Evolutionary conservation across 2,329 filamentous ascomycete species (phyloP).

Genomic region (Lasiodiplodia citricola): DNA sequence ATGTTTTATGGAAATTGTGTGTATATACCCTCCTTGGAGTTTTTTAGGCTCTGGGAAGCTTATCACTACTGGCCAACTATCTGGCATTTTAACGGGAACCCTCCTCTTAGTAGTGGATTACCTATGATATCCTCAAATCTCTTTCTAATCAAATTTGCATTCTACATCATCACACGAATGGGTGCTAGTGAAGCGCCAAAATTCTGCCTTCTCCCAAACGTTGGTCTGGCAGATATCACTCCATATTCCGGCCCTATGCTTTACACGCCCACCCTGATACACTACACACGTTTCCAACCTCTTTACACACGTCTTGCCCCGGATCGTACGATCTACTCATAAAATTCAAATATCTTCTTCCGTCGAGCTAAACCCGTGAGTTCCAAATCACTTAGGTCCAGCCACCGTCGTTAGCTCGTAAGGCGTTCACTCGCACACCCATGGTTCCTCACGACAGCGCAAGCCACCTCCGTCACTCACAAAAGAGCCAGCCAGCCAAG

Average conservation of each 20-base stretch:
- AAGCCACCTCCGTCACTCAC: not conserved
- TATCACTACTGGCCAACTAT: not conserved
- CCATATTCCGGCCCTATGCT: not conserved
- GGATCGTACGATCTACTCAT: not conserved
- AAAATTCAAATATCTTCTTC: not conserved
- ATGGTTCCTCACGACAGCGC: not conserved
- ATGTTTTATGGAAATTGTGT: constrained; percentile 1
- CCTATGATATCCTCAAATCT: not conserved
- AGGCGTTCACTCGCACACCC: not conserved
- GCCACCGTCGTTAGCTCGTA: not conserved
- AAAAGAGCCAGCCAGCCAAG: not conserved
- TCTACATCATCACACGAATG: not conserved
- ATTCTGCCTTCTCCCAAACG: not conserved
- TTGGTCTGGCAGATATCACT: not conserved
- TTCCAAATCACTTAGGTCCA: not conserved
- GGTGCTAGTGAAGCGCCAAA: not conserved
- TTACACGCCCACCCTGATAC: too few relatives aligned
- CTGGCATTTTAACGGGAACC: not conserved
- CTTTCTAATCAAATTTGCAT: not conserved
- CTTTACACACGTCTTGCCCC: not conserved
- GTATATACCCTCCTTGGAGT: constrained; percentile 18
- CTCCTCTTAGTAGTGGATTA: not conserved
- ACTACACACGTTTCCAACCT: not conserved
- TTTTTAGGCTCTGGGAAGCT: not conserved
- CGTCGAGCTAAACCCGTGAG: not conserved